Base-by-base conservation (phyloP, 257 asterid species). In the Pogostemon cablin region DNA sequence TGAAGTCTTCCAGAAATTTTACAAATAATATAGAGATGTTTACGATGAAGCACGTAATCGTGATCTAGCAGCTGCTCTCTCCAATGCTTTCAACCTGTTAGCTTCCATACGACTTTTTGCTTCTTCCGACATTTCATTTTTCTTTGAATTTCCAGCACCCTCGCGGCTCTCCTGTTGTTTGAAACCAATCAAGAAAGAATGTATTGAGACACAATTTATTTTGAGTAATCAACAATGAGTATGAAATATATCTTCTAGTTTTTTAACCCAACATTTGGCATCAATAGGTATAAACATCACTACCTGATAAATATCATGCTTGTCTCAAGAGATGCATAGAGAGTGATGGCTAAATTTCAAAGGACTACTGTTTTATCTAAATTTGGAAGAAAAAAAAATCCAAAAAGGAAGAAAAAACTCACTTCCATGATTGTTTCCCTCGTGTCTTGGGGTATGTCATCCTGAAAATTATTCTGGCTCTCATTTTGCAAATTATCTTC, bases 31-130 rank as follows among this genome's bases (percentile, higher is more conserved):
- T 25, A 25, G 32, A 25, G 32, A 25, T 25, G 32, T 25, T 25
- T 25, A 25, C 1, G 32, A 52, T 52, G 34, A 52, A 37, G 48
- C 65, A 3, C 6, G 4, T 53, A 69, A 41, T 42, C 72, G 74
- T 32, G 81, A 62, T 65, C 89, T 85, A 47, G 96, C 92, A 65
- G 92, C 91, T 69, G 97, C 90, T 80, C 82, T 90, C 83, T 86
- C 90, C 43, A 92, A 73, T 42, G 97, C 97, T 83, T 79, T 88
- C 77, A 85, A 64, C 68, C 83, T 86, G 82, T 78, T 88, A 52
- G 93, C 96, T 75, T 82, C 91, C 91, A 90, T 85, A 34, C 93
- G 96, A 76, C 78, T 89, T 68, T 56, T 87, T 77, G 85, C 93
- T 67, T 88, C 97, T 70, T 88, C 97, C 0, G 97, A 77, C 50